phyloP scores from a whole-genome alignment of 139 green algal genomes.

The Ulvella scutata region DNA sequence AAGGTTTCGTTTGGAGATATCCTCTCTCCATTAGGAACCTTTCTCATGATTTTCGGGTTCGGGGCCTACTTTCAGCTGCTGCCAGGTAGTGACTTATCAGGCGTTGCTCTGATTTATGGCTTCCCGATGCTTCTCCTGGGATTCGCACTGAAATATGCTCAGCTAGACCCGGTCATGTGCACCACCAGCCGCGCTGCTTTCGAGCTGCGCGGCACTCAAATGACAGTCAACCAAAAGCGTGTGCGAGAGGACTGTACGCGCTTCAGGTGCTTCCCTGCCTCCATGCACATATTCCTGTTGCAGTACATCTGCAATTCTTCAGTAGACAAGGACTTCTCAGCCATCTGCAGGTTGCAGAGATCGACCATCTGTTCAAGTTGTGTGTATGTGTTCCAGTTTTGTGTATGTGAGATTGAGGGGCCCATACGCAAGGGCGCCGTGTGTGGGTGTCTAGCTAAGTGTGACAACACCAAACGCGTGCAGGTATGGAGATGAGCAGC shows the following conservation, averaged over 20 bases:
- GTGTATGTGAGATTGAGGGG: no score
- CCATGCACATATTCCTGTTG: no score
- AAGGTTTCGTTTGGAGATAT: constrained; percentile 81
- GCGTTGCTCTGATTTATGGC: constrained; percentile 91
- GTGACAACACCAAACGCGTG: constrained; percentile 14
- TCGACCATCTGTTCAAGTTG: no score
- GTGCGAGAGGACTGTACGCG: constrained; percentile 61
- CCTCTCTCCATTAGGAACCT: constrained; percentile 50
- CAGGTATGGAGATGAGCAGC: constrained; percentile 95
- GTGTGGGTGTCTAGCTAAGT: no score
- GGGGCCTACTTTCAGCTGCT: constrained; percentile 86
- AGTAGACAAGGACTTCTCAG: no score
- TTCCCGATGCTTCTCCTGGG: constrained; percentile 89
- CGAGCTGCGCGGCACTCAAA: constrained; percentile 51
- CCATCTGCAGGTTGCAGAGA: no score
- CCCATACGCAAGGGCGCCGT: no score
- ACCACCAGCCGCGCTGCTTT: constrained; percentile 57
- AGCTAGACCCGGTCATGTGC: constrained; percentile 41
- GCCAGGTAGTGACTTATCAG: constrained; percentile 68
- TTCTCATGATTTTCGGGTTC: constrained; percentile 74
- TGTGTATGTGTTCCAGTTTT: no score
- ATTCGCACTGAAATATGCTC: constrained; percentile 80
- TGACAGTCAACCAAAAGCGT: constrained; percentile 93
- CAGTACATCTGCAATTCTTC: no score
- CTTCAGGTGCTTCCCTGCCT: constrained; percentile 23